Evolutionary conservation across 345 rosid genomes (phyloP), one percentile per base, ranked within the genome.

Genomic region (Populus ilicifolia): DNA sequence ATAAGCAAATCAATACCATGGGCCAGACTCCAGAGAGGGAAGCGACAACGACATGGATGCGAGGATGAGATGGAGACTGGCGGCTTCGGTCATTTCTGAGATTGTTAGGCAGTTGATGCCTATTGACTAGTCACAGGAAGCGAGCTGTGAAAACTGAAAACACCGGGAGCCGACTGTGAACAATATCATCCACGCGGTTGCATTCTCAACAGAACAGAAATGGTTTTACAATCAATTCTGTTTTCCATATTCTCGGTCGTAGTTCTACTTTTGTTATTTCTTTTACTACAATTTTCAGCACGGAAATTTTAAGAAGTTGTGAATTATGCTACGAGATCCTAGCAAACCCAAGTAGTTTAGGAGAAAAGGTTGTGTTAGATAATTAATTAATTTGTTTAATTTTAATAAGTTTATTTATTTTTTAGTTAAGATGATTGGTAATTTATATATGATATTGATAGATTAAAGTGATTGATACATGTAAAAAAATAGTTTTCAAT

Each of bases 401-500:
- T 33, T 0, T 33, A 33, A 33, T 0, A 4, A 4, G 0, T 33
- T 33, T 4, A 4, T 33, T 4, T 0, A 33, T 33, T 33, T 0
- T 33, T 4, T 33, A 33, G 0, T 33, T 0, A 33, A 33, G 36
- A 33, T 33, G 5, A 5, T 0, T 4, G 0, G 0, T 33, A 33
- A 33, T 0, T 33, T 33, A 0, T 33, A 33, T 5, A 0, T 33
- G 5, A 0, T 4, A 4, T 33, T 4, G 4, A 3, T 5, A 33
- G 5, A 0, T 33, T 0, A 33, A 4, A 0, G 5, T 33, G 0
- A 0, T 0, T 33, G 0, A 0, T 33, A 33, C 0, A 0, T 33
- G 0, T 0, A 4, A 0, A 33, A 33, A 0, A 0, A 33, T 33
- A 4, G 0, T 33, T 0, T 33, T 33, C 0, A 33, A 0, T 33